A percentile compares a stretch with the other conserved stretches of the same genome.
phyloP scores from a whole-genome alignment of 192 early-diverging fungal species.

The Podila epicladia region DNA sequence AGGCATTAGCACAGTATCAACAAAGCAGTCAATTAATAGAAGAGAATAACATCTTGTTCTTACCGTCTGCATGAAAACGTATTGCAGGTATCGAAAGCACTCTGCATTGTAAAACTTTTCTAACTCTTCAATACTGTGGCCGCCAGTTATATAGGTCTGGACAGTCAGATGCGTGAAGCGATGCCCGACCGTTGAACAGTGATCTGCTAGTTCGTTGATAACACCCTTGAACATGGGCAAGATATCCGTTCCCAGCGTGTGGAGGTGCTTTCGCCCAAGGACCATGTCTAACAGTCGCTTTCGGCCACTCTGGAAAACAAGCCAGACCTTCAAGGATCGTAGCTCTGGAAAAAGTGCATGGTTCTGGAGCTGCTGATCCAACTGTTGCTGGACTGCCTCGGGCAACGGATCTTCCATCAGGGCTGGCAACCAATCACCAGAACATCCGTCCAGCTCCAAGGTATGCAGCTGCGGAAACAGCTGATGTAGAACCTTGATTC shows the following conservation, averaged over 20 bases:
- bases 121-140: not conserved
- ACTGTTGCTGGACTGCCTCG: not conserved
- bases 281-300: slow-evolving; percentile 3
- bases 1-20: not conserved
- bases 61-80: slow-evolving; percentile 14
- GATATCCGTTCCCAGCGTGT: slow-evolving; percentile 10
- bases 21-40: too few relatives aligned
- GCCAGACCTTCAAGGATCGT: slow-evolving; percentile 10
- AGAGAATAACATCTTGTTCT: not conserved
- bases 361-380: not conserved
- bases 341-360: slow-evolving; percentile 9
- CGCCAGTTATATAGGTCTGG: not conserved
- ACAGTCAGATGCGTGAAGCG: not conserved
- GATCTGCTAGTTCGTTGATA: slow-evolving; percentile 8
- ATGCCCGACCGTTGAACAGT: slow-evolving; percentile 8
- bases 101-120: slow-evolving; percentile 5
- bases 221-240: not conserved
- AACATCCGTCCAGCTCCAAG: not conserved
- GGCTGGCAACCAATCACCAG: not conserved
- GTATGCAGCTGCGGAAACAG: not conserved
- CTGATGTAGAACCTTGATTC: not conserved
- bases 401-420: not conserved
- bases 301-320: slow-evolving; percentile 6
- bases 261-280: slow-evolving; percentile 11
- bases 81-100: not conserved